Base-by-base conservation (phyloP, 108 stramenopile species). In the Cyclotella kingstonii region DNA sequence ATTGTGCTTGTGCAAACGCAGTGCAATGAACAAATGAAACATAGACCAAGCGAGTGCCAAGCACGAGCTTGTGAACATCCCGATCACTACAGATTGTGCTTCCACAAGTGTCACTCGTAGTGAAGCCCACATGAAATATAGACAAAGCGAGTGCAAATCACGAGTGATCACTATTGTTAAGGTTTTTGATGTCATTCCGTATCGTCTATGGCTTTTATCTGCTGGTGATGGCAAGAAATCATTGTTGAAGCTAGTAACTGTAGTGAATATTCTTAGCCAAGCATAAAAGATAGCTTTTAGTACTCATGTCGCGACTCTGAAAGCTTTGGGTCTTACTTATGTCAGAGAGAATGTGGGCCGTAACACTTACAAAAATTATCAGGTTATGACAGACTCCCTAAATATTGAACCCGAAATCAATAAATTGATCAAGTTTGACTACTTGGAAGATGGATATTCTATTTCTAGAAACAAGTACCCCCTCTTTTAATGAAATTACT, bases 351-450 rank as follows among this genome's bases (percentile, higher is more conserved):
- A 82, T 26, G 41, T 63, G 9, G 44, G 45, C 11, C 51, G 43
- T 11, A 38, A 46, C n/a, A 55, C 57, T 43, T 60, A 46, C 22
- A 51, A 26, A 21, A 53, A 27, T 30, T 34, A 50, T 42, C 8
- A 48, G 40, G 38, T 28, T 15, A 18, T 54, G 15, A 30, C 19
- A 12, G 68, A 74, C 35, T 66, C 77, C 14, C 71, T 89, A 69
- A 64, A 78, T 26, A 54, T 93, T 10, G 86, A 89, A 46, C 91
- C 91, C 47, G 76, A 86, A 41, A 86, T 93, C 30, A 73, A 93
- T 45, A 70, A 73, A 26, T 65, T 87, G 14, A 66, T 75, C 0
- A 52, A 74, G 23, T 91, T 74, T 50, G 40, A 73, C 34, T 60
- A 51, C 21, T 30, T 70, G 19, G 39, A 53, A 19, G 65, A 43